Percentiles rank a stretch among this genome's conserved stretches.
Conservation (phyloP, 441 rosid species). For the Erysimum cheiri region DNA sequence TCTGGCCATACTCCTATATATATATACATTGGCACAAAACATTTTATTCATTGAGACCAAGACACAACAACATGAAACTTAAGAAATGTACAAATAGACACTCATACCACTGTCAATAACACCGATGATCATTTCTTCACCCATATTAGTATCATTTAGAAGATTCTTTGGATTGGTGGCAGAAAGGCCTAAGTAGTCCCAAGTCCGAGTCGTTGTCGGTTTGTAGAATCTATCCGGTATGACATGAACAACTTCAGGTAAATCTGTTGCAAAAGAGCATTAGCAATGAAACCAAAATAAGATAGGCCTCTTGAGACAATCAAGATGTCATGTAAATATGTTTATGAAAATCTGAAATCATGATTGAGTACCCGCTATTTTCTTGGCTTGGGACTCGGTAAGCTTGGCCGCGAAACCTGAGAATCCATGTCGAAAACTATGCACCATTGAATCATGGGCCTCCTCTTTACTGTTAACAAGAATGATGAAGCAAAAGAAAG, state of each 20-base stretch:
- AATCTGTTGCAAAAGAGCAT: slow-evolving; percentile 27
- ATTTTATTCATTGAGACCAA: slow-evolving; percentile 1
- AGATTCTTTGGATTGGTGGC: slow-evolving; percentile 28
- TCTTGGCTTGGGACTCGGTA: slow-evolving; percentile 52
- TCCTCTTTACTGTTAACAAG: slow-evolving; percentile 54
- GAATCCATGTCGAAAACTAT: slow-evolving; percentile 70
- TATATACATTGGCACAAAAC: slow-evolving; percentile 11
- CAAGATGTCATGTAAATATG: not conserved
- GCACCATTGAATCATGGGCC: slow-evolving; percentile 57
- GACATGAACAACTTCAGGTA: slow-evolving; percentile 43
- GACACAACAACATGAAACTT: not conserved
- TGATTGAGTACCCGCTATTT: slow-evolving; percentile 36
- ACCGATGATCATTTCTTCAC: slow-evolving; percentile 33
- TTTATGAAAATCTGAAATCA: not conserved
- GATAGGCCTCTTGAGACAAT: not conserved
- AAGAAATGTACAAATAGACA: slow-evolving; percentile 8
- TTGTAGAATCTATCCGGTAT: slow-evolving; percentile 34
- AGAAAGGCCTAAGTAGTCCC: slow-evolving; percentile 43
- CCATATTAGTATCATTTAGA: slow-evolving; percentile 34
- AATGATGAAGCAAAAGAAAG: not conserved
- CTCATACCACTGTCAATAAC: slow-evolving; percentile 36
- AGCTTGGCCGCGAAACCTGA: slow-evolving; percentile 69
- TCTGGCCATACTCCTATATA: slow-evolving; percentile 72
- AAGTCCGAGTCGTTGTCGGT: slow-evolving; percentile 38
- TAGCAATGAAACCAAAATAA: not conserved